Evolutionary conservation across 345 rosid species (phyloP), one percentile per base, ranked within the genome.

Genomic region (Sapria himalayana): DNA sequence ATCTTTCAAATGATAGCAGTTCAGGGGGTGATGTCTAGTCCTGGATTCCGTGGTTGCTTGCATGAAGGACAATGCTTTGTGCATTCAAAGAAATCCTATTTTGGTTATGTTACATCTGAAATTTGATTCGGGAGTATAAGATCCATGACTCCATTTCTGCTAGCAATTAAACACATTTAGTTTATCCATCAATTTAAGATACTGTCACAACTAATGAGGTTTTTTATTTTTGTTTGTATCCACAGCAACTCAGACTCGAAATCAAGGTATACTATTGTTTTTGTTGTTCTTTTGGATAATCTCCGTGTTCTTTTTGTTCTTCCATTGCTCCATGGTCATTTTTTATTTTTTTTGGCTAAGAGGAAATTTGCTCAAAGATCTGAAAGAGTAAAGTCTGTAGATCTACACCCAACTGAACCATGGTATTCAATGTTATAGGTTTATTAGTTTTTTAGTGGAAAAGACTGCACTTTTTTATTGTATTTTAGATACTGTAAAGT

Each of bases 381-480:
- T 2, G 74, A 69, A 52, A 64, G 74, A 49, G 74, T 69, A 33
- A 69, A 69, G 51, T 69, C 74, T 19, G 67, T 61, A 18, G 74
- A 69, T 49, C 64, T 69, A 29, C 74, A 69, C 43, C 74, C 74
- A 12, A 51, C 65, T 7, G 74, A 69, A 17, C 74, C 74, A 69
- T 69, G 74, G 74, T 69, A 29, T 22, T 14, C 17, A 42, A 41
- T 41, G 16, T 3, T 7, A 19, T 11, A 1, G n/a, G 15, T 36
- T 4, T 29, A 37, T n/a, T 7, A 24, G 25, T 40, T 24, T 22
- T 35, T 32, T 15, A n/a, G n/a, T n/a, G n/a, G n/a, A n/a, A n/a
- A n/a, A n/a, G n/a, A n/a, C n/a, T n/a, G n/a, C 35, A 13, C 23
- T 23, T 44, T 41, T 27, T 15, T 3, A 24, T 29, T 37, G 12